Percentiles rank a stretch among this genome's conserved stretches.
These are phyloP conservation scores for Syzygium oleosum DNA, from an alignment of 345 rosid species.

Conservation along the genomic window DNA sequence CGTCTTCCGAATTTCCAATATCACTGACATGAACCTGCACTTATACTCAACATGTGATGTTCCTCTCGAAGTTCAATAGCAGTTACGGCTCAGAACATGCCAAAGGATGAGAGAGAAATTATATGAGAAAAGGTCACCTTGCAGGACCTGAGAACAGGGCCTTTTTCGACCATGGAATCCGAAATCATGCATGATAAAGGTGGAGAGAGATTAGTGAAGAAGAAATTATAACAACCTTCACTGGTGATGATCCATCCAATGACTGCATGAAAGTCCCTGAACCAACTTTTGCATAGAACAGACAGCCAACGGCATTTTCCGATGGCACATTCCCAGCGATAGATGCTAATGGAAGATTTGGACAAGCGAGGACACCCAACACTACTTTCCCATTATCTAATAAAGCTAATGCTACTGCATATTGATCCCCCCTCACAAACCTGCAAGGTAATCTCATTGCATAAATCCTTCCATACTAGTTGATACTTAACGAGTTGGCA, in stretches of 20 bases:
- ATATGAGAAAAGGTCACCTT: neutral
- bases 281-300: constrained; percentile 66
- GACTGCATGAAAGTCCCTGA: constrained; percentile 82
- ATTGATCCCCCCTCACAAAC: constrained; percentile 87
- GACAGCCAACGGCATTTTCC: constrained; percentile 49
- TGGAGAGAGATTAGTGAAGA: neutral
- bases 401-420: constrained; percentile 83
- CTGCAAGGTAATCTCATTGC: constrained; percentile 19
- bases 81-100: neutral
- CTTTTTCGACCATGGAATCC: neutral
- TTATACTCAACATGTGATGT: neutral
- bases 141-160: neutral
- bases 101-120: neutral
- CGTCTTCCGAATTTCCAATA: constrained; percentile 72
- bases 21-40: constrained; percentile 66
- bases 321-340: constrained; percentile 20
- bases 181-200: neutral
- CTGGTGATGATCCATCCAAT: constrained; percentile 45
- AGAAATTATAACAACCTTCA: constrained; percentile 31
- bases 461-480: neutral
- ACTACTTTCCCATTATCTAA: constrained; percentile 88
- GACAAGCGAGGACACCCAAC: constrained; percentile 90
- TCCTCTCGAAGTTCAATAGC: neutral
- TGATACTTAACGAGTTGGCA: neutral
- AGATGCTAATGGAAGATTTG: constrained; percentile 76